Conservation (phyloP, 2,329 filamentous ascomycete species). For the Plenodomus biglobosus region DNA sequence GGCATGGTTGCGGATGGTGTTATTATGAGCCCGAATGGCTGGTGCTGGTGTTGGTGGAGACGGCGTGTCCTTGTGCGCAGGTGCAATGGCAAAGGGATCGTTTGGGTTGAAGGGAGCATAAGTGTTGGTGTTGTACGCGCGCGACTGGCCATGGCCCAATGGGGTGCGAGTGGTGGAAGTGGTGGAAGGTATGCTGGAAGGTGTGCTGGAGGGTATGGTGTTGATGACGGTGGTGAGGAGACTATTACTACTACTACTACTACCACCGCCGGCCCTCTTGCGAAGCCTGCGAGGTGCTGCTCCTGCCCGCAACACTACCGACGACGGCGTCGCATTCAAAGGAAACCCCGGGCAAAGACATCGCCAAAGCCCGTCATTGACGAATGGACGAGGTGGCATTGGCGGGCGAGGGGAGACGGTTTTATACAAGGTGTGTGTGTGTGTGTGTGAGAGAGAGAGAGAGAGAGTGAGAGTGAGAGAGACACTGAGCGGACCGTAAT, state of each 20-base stretch:
- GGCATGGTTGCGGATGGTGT: neutral
- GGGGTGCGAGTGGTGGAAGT: neutral
- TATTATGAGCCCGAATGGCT: too few relatives aligned
- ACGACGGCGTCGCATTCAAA: constrained; percentile 1
- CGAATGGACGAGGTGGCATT: constrained; percentile 38
- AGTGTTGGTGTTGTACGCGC: constrained; percentile 17
- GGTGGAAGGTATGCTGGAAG: too few relatives aligned
- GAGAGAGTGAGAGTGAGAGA: too few relatives aligned
- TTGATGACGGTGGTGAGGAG: too few relatives aligned
- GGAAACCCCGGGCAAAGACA: constrained; percentile 38
- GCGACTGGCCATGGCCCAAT: constrained; percentile 5
- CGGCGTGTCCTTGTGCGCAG: neutral
- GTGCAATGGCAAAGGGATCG: constrained; percentile 6
- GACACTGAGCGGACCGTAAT: too few relatives aligned
- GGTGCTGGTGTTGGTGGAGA: too few relatives aligned
- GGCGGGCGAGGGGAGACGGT: constrained; percentile 5
- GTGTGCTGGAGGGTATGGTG: too few relatives aligned
- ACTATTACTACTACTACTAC: too few relatives aligned
- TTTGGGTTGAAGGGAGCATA: constrained; percentile 2
- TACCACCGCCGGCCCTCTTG: neutral
- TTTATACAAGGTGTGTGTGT: too few relatives aligned
- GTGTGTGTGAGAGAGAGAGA: too few relatives aligned
- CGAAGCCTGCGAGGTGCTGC: neutral
- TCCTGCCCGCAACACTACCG: neutral
- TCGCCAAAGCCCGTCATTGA: constrained; percentile 40